Evolutionary conservation across 1,284 basidiomycete species (phyloP).

Genomic region (Ganoderma boninense): DNA sequence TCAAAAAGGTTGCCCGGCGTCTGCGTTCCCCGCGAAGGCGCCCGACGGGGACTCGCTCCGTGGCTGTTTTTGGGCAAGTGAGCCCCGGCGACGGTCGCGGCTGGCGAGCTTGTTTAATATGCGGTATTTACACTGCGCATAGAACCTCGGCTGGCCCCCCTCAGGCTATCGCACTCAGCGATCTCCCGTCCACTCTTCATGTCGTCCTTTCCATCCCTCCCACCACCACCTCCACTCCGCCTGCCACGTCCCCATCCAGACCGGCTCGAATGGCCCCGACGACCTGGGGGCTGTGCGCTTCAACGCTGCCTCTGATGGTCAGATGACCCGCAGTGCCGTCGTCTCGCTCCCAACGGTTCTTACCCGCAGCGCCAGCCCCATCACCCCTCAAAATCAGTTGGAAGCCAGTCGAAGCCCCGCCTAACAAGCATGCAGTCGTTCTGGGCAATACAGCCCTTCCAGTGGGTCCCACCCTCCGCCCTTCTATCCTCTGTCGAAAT

Average conservation of each 20-base stretch:
- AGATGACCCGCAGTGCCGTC: constrained; percentile 5
- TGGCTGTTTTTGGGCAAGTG: not conserved
- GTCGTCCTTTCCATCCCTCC: not conserved
- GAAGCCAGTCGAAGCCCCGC: not conserved
- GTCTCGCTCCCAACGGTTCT: constrained; percentile 1
- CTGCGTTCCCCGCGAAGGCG: constrained; percentile 15
- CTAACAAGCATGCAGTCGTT: not conserved
- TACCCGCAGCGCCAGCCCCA: not conserved
- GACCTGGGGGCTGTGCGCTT: not conserved
- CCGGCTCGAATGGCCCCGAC: constrained; percentile 4
- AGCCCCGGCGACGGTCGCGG: not conserved
- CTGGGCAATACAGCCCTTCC: not conserved
- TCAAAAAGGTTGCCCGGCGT: constrained; percentile 32
- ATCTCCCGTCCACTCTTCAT: constrained; percentile 3
- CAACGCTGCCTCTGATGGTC: constrained; percentile 6
- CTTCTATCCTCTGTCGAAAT: constrained; percentile 2
- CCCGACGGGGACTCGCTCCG: not conserved
- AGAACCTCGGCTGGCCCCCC: not conserved
- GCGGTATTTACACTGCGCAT: not conserved
- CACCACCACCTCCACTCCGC: not conserved
- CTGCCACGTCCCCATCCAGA: not conserved
- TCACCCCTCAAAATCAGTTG: constrained; percentile 6
- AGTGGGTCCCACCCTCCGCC: not conserved
- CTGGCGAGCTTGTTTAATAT: not conserved
- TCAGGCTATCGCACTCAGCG: constrained; percentile 8